phyloP scores from a whole-genome alignment of 805 yeast genomes.

The Saturnispora sanitii region DNA sequence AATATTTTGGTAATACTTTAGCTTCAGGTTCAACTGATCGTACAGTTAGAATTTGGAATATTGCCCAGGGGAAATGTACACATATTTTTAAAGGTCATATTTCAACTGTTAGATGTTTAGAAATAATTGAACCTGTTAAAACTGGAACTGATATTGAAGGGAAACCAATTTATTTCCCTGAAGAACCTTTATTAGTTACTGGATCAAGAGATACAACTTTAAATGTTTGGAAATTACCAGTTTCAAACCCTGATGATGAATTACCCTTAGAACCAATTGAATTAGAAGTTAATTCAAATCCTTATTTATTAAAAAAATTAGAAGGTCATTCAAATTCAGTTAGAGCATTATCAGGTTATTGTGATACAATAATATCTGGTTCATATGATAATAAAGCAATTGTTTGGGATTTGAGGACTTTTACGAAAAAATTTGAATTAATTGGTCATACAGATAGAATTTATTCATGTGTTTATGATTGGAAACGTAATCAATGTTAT shows the following conservation, averaged over 20 bases:
- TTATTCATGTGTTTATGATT: constrained; percentile 80
- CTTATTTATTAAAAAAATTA: constrained; percentile 58
- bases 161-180: constrained; percentile 45
- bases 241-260: constrained; percentile 28
- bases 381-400: constrained; percentile 85
- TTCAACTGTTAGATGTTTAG: constrained; percentile 87
- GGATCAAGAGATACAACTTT: constrained; percentile 79
- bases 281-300: constrained; percentile 36
- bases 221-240: constrained; percentile 71
- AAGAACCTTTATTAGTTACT: constrained; percentile 63
- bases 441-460: constrained; percentile 82
- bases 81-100: constrained; percentile 88
- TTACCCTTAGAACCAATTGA: constrained; percentile 31
- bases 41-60: constrained; percentile 89
- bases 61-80: constrained; percentile 74
- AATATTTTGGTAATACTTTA: constrained; percentile 70
- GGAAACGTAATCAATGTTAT: constrained; percentile 65
- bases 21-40: constrained; percentile 95
- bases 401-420: constrained; percentile 81
- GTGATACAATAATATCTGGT: constrained; percentile 76
- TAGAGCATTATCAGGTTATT: constrained; percentile 79
- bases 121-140: constrained; percentile 59
- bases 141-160: constrained; percentile 57
- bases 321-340: constrained; percentile 75
- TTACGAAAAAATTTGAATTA: constrained; percentile 61